These are phyloP conservation scores for Penicillium sp. DNA, from an alignment of 2,329 filamentous ascomycete genomes.

Conservation along the genomic window DNA sequence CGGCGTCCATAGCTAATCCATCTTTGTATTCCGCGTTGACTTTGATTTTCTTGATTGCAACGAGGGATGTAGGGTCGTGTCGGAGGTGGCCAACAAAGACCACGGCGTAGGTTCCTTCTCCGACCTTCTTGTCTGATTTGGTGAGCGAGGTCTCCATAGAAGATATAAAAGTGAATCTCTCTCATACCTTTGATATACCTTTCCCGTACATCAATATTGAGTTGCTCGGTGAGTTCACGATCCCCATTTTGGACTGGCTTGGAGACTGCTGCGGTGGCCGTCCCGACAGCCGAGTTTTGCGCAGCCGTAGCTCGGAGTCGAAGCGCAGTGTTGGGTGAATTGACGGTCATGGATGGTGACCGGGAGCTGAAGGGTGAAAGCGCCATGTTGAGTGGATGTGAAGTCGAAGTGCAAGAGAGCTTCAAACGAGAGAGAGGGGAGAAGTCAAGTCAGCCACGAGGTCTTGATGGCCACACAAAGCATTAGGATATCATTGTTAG, in stretches of 20 bases:
- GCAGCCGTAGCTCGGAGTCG: constrained; percentile 38
- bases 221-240: constrained; percentile 65
- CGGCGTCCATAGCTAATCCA: constrained; percentile 89
- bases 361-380: constrained; percentile 46
- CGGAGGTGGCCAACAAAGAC: constrained; percentile 87
- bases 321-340: constrained; percentile 34
- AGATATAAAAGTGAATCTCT: not conserved
- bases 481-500: constrained; percentile 9
- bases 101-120: constrained; percentile 95
- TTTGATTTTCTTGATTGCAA: constrained; percentile 67
- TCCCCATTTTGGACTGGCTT: constrained; percentile 28
- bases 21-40: constrained; percentile 69
- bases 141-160: not conserved
- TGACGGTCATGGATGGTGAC: constrained; percentile 37
- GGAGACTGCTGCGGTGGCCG: constrained; percentile 11
- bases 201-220: constrained; percentile 78
- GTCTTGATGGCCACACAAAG: not conserved
- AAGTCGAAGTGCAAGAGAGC: not conserved
- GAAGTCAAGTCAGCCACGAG: not conserved
- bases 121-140: constrained; percentile 75
- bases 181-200: constrained; percentile 83
- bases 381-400: constrained; percentile 34
- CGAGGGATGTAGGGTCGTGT: constrained; percentile 68
- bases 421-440: not conserved
- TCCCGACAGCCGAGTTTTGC: constrained; percentile 26